Conservation (phyloP, 495 filamentous ascomycete genomes). For the Aspergillus sclerotioniger region DNA sequence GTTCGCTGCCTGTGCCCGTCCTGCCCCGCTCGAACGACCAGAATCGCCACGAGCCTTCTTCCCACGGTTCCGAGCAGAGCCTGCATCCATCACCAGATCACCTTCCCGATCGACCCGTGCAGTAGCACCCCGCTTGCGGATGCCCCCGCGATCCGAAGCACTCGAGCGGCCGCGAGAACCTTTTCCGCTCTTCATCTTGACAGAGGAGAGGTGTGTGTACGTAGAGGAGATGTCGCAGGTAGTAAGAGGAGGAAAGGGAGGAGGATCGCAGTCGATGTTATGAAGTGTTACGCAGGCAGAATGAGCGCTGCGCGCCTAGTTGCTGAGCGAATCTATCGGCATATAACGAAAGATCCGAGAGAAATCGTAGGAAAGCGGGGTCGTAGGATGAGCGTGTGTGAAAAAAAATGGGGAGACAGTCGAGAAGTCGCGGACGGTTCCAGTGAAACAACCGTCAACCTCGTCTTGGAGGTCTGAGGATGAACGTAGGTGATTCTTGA, state of each 20-base stretch:
- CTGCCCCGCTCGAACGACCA: slow-evolving; percentile 23
- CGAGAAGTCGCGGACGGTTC: background rate
- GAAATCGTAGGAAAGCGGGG: background rate
- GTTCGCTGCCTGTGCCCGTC: slow-evolving; percentile 27
- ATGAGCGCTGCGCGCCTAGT: slow-evolving; percentile 29
- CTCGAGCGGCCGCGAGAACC: slow-evolving; percentile 29
- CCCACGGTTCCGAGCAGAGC: slow-evolving; percentile 35
- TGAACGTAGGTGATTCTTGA: background rate
- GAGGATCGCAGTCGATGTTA: slow-evolving; percentile 6
- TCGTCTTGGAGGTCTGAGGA: background rate
- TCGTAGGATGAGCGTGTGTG: background rate
- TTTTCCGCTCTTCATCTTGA: slow-evolving; percentile 39
- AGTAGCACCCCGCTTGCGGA: slow-evolving; percentile 61
- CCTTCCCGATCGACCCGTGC: slow-evolving; percentile 72
- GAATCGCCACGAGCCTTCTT: slow-evolving; percentile 38
- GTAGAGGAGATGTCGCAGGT: slow-evolving; percentile 3
- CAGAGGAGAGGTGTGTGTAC: slow-evolving; percentile 10
- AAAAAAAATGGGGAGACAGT: background rate
- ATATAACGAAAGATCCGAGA: slow-evolving; percentile 19
- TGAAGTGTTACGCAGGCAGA: slow-evolving; percentile 16
- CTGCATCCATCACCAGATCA: slow-evolving; percentile 74
- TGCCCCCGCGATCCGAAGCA: slow-evolving; percentile 57
- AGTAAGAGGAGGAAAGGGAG: slow-evolving; percentile 7
- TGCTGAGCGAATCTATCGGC: slow-evolving; percentile 18
- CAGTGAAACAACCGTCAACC: background rate